Conservation (phyloP, 106 monocot species). For the Apostasia shenzhenica region DNA sequence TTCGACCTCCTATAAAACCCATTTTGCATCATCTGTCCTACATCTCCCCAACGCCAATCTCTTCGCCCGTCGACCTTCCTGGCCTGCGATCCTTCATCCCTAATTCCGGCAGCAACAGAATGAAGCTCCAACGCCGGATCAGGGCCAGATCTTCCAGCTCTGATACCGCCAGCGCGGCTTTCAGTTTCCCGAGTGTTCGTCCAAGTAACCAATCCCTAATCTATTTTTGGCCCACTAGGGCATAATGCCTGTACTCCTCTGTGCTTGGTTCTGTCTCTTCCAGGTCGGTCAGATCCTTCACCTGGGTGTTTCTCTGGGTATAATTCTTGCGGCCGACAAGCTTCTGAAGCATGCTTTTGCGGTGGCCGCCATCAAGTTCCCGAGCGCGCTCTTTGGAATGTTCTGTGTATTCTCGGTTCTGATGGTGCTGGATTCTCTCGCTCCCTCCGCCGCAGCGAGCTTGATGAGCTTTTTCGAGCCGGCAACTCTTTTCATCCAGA, state of each 20-base stretch:
- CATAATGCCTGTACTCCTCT: slow-evolving; percentile 2
- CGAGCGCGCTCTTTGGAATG: slow-evolving; percentile 94
- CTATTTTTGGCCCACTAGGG: neutral
- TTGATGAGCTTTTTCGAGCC: slow-evolving; percentile 80
- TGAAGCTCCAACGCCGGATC: slow-evolving; percentile 3
- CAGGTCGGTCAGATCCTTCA: slow-evolving; percentile 62
- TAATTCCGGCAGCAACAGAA: neutral
- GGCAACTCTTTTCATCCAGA: slow-evolving; percentile 84
- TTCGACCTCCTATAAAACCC: neutral
- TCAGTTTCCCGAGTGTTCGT: slow-evolving; percentile 27
- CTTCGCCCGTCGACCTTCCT: neutral
- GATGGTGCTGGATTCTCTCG: slow-evolving; percentile 37
- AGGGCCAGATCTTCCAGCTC: slow-evolving; percentile 16
- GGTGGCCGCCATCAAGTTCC: slow-evolving; percentile 83
- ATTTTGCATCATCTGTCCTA: neutral
- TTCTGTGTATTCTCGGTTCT: slow-evolving; percentile 85
- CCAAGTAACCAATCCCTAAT: neutral
- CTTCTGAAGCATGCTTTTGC: slow-evolving; percentile 60
- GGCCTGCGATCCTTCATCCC: neutral
- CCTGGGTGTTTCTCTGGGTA: slow-evolving; percentile 64
- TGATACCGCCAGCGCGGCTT: slow-evolving; percentile 16
- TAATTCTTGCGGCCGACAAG: slow-evolving; percentile 66
- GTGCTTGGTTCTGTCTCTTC: neutral
- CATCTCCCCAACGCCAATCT: neutral
- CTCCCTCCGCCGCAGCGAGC: slow-evolving; percentile 47